Evolutionary conservation across 441 rosid genomes (phyloP).

Genomic region (Macaranga tanarius): DNA sequence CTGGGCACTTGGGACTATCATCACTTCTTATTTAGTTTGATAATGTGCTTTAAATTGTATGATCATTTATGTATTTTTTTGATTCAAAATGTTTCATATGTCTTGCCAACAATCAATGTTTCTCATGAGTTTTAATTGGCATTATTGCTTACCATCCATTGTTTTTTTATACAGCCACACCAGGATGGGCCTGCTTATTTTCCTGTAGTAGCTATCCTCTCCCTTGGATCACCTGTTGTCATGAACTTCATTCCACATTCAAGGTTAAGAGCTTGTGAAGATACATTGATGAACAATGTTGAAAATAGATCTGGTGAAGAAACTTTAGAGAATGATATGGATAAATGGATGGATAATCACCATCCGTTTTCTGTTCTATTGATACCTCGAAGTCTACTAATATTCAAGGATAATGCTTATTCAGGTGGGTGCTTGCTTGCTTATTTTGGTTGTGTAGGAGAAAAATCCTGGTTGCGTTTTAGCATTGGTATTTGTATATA

Average conservation of each 20-base stretch:
- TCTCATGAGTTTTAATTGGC: not conserved
- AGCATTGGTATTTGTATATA: not conserved
- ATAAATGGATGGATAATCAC: constrained; percentile 34
- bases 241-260: constrained; percentile 86
- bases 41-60: not conserved
- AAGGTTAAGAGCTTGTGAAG: constrained; percentile 36
- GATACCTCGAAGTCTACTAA: constrained; percentile 78
- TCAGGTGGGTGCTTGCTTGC: constrained; percentile 39
- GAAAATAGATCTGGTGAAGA: constrained; percentile 22
- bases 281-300: constrained; percentile 7
- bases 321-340: constrained; percentile 27
- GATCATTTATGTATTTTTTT: not conserved
- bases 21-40: not conserved
- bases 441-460: not conserved
- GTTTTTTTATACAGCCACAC: constrained; percentile 59
- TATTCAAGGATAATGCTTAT: constrained; percentile 80
- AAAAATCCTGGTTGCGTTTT: not conserved
- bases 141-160: constrained; percentile 20
- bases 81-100: not conserved
- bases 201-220: constrained; percentile 83
- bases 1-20: not conserved
- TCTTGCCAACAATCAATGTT: not conserved
- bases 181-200: constrained; percentile 94
- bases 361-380: constrained; percentile 58
- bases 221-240: constrained; percentile 77